phyloP scores from a whole-genome alignment of 805 yeast genomes.

The Soucietia sequanensis region DNA sequence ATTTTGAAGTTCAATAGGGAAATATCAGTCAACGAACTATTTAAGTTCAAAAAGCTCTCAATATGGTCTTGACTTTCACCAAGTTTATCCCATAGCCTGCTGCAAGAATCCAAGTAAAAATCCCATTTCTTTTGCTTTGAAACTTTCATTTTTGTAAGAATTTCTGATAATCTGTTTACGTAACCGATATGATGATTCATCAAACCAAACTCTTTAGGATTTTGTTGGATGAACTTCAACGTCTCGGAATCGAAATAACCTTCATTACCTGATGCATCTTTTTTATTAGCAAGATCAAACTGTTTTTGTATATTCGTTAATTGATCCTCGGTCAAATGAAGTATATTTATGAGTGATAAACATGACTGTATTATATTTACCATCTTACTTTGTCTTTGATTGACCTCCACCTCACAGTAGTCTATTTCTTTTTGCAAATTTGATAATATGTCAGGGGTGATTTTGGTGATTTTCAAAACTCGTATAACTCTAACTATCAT shows the following conservation, averaged over 20 bases:
- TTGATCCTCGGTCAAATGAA: constrained; percentile 34
- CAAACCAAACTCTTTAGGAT: constrained; percentile 41
- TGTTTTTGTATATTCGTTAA: constrained; percentile 31
- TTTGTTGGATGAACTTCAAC: constrained; percentile 28
- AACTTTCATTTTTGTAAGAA: constrained; percentile 31
- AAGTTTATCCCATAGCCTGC: constrained; percentile 55
- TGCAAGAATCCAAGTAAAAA: constrained; percentile 39
- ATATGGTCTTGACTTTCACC: constrained; percentile 44
- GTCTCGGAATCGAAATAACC: constrained; percentile 40
- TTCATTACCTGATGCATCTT: constrained; percentile 16
- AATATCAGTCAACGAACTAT: constrained; percentile 46
- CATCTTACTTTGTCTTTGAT: constrained; percentile 21
- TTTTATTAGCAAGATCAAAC: constrained; percentile 13
- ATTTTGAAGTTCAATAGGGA: constrained; percentile 50
- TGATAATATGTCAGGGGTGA: constrained; percentile 27
- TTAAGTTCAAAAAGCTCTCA: constrained; percentile 42
- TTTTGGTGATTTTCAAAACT: constrained; percentile 33
- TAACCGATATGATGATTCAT: constrained; percentile 33
- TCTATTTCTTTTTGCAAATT: constrained; percentile 24
- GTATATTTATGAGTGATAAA: constrained; percentile 21
- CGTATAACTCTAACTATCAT: constrained; percentile 35
- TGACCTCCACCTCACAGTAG: constrained; percentile 23
- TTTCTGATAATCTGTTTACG: constrained; percentile 26
- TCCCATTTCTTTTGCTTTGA: constrained; percentile 37
- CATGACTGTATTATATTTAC: constrained; percentile 21